phyloP scores from a whole-genome alignment of 2,329 filamentous ascomycete genomes.

The Parasarocladium wereldwijsianum region DNA sequence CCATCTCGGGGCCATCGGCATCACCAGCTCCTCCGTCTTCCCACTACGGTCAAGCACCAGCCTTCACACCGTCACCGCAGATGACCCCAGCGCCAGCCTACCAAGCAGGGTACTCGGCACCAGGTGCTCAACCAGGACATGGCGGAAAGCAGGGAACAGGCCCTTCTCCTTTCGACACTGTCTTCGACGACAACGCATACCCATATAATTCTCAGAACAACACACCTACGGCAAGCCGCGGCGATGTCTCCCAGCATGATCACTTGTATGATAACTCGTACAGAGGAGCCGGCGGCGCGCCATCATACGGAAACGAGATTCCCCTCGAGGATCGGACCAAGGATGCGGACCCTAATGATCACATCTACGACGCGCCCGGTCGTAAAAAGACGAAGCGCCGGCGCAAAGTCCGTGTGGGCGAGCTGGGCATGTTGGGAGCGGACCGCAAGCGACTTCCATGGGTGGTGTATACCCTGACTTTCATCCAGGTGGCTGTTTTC shows the following conservation, averaged over 20 bases:
- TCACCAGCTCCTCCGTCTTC: conserved; percentile 11
- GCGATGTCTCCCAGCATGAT: conserved; percentile 13
- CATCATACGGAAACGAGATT: conserved; percentile 30
- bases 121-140: too few relatives aligned
- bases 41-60: too few relatives aligned
- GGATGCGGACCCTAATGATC: conserved; percentile 33
- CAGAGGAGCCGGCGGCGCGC: not conserved
- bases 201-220: conserved; percentile 32
- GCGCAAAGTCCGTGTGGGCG: conserved; percentile 37
- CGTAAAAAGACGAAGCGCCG: conserved; percentile 19
- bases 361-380: conserved; percentile 42
- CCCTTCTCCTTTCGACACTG: conserved; percentile 45
- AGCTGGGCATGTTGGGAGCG: conserved; percentile 44
- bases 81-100: conserved; percentile 13
- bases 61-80: conserved; percentile 9
- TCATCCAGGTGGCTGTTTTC: conserved; percentile 71
- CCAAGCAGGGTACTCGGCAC: too few relatives aligned
- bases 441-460: conserved; percentile 51
- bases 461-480: conserved; percentile 67
- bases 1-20: too few relatives aligned
- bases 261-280: conserved; percentile 2
- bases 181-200: conserved; percentile 55
- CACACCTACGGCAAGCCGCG: conserved; percentile 18
- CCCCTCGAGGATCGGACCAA: conserved; percentile 39
- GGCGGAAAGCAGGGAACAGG: conserved; percentile 16